phyloP scores from a whole-genome alignment of 2,329 filamentous ascomycete genomes.

The Ophiostoma sp. region DNA sequence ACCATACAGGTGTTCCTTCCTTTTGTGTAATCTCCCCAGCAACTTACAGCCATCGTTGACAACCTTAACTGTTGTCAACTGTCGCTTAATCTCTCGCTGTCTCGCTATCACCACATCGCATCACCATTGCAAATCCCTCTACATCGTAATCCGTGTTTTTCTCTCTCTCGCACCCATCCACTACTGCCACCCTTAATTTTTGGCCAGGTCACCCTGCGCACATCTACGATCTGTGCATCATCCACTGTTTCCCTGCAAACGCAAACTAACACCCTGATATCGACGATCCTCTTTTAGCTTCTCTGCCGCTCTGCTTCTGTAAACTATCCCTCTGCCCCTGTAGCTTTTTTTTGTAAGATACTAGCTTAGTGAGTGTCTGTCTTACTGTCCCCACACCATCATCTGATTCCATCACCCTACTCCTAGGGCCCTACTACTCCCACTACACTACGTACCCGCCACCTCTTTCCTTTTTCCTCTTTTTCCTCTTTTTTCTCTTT shows the following conservation, averaged over 20 bases:
- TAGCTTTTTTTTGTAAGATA: neutral
- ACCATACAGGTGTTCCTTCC: neutral
- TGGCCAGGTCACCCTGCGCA: no score
- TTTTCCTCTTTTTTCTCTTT: neutral
- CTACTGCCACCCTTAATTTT: neutral
- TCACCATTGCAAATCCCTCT: neutral
- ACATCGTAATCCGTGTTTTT: neutral
- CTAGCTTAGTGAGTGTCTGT: constrained; percentile 5
- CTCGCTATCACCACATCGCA: neutral
- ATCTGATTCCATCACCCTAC: constrained; percentile 6
- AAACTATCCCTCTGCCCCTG: neutral
- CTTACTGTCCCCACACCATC: constrained; percentile 1
- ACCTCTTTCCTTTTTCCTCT: neutral
- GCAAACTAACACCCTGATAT: no score
- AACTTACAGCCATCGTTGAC: neutral
- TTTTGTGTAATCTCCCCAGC: no score
- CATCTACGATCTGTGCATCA: no score
- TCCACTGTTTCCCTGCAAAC: no score
- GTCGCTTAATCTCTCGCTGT: neutral
- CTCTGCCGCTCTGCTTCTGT: neutral
- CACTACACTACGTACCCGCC: neutral
- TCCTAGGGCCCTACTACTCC: neutral
- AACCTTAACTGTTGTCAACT: neutral
- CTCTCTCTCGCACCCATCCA: neutral
- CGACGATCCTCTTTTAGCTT: neutral